phyloP scores from a whole-genome alignment of 495 filamentous ascomycete genomes.

The Penicillium samsonianum region DNA sequence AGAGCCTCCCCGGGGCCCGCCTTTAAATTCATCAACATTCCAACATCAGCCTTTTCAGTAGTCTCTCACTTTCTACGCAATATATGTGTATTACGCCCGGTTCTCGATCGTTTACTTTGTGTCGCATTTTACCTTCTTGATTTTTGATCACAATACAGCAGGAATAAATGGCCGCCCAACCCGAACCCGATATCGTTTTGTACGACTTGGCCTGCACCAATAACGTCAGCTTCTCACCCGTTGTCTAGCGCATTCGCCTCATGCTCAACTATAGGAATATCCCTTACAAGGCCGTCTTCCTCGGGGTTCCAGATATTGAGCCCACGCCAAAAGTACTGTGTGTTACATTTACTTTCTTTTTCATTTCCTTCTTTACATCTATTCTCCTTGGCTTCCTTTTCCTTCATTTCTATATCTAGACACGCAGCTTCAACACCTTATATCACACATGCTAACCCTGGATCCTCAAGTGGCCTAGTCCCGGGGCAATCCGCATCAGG shows the following conservation, averaged over 20 bases:
- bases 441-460: neutral
- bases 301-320: slow-evolving; percentile 48
- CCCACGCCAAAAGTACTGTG: slow-evolving; percentile 44
- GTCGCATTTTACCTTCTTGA: neutral
- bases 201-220: slow-evolving; percentile 41
- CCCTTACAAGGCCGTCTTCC: slow-evolving; percentile 40
- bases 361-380: neutral
- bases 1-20: too few relatives aligned
- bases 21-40: neutral
- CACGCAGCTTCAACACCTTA: neutral
- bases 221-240: slow-evolving; percentile 40
- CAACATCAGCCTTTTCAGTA: neutral
- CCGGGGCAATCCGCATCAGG: slow-evolving; percentile 24
- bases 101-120: neutral
- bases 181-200: slow-evolving; percentile 40
- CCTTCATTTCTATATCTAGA: neutral
- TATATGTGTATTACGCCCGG: neutral
- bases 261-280: slow-evolving; percentile 48
- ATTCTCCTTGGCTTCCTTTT: neutral
- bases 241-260: slow-evolving; percentile 45
- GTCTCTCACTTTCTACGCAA: neutral
- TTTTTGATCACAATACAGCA: neutral
- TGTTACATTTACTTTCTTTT: slow-evolving; percentile 16
- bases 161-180: slow-evolving; percentile 27
- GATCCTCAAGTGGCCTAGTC: slow-evolving; percentile 24